Evolutionary conservation across 495 filamentous ascomycete genomes (phyloP).

Genomic region (Talaromyces adpressus): DNA sequence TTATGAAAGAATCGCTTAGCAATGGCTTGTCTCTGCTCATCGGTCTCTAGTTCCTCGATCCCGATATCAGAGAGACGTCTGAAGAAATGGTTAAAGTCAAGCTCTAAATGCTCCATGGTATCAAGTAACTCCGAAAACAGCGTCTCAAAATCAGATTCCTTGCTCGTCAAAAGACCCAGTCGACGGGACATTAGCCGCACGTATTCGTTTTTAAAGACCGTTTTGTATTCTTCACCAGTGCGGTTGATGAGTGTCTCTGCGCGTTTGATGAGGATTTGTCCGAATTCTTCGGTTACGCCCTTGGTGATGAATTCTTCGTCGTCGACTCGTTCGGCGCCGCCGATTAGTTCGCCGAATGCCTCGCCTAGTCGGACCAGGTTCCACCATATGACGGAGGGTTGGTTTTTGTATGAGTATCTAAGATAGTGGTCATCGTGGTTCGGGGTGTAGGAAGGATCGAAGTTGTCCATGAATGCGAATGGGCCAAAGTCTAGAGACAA

Average conservation of each 20-base stretch:
- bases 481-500: slow-evolving; percentile 90
- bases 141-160: slow-evolving; percentile 66
- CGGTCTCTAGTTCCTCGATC: slow-evolving; percentile 51
- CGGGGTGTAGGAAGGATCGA: slow-evolving; percentile 89
- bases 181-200: slow-evolving; percentile 70
- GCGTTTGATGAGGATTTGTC: slow-evolving; percentile 61
- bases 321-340: slow-evolving; percentile 62
- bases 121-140: slow-evolving; percentile 78
- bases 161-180: slow-evolving; percentile 61
- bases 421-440: slow-evolving; percentile 91
- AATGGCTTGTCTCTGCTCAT: slow-evolving; percentile 47
- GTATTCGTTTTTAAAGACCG: slow-evolving; percentile 80
- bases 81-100: slow-evolving; percentile 94
- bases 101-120: slow-evolving; percentile 64
- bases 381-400: slow-evolving; percentile 97
- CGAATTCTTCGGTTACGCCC: slow-evolving; percentile 61
- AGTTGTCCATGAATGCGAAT: slow-evolving; percentile 94
- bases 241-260: slow-evolving; percentile 76
- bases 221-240: slow-evolving; percentile 76
- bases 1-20: slow-evolving; percentile 65
- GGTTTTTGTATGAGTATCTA: slow-evolving; percentile 87
- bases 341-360: slow-evolving; percentile 82
- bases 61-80: slow-evolving; percentile 57
- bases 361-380: slow-evolving; percentile 91
- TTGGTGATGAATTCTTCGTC: slow-evolving; percentile 58